phyloP scores from a whole-genome alignment of 768 basidiomycete genomes.

The Boletellus ananiceps region DNA sequence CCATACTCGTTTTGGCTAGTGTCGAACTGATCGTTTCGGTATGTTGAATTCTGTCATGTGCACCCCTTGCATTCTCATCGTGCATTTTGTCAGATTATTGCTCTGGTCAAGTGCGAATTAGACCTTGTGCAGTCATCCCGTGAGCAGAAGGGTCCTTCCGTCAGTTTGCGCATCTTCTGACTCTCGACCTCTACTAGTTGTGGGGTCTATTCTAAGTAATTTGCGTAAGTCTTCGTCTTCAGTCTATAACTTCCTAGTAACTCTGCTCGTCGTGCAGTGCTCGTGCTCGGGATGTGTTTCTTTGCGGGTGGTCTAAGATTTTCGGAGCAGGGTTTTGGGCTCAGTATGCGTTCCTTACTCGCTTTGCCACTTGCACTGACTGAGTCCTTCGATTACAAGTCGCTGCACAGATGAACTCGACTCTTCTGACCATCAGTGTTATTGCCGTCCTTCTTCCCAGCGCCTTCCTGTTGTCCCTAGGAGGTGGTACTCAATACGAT shows the following conservation, averaged over 20 bases:
- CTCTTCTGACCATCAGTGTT: slow-evolving; percentile 70
- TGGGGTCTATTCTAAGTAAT: slow-evolving; percentile 82
- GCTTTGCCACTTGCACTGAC: background rate
- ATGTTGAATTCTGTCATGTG: background rate
- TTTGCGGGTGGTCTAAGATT: slow-evolving; percentile 76
- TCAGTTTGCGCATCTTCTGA: background rate
- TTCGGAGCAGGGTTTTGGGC: slow-evolving; percentile 74
- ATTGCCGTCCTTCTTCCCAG: slow-evolving; percentile 75
- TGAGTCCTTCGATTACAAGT: slow-evolving; percentile 36
- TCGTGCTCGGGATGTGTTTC: slow-evolving; percentile 83
- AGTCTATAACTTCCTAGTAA: background rate
- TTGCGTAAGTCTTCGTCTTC: slow-evolving; percentile 39
- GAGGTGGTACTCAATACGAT: slow-evolving; percentile 13
- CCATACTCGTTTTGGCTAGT: slow-evolving; percentile 17
- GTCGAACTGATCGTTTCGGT: slow-evolving; percentile 71
- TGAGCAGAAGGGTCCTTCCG: slow-evolving; percentile 32
- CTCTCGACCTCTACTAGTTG: slow-evolving; percentile 42
- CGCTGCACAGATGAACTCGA: slow-evolving; percentile 69
- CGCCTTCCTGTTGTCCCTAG: slow-evolving; percentile 66
- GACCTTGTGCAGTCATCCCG: slow-evolving; percentile 76
- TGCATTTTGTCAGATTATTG: slow-evolving; percentile 53
- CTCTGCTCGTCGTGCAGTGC: slow-evolving; percentile 40
- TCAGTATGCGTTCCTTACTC: slow-evolving; percentile 41
- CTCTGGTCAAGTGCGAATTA: slow-evolving; percentile 77
- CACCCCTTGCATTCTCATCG: background rate